Evolutionary conservation across 1,139 yeast genomes (phyloP), one percentile per base, ranked within the genome.

Genomic region (Lodderomyces elongisporus): DNA sequence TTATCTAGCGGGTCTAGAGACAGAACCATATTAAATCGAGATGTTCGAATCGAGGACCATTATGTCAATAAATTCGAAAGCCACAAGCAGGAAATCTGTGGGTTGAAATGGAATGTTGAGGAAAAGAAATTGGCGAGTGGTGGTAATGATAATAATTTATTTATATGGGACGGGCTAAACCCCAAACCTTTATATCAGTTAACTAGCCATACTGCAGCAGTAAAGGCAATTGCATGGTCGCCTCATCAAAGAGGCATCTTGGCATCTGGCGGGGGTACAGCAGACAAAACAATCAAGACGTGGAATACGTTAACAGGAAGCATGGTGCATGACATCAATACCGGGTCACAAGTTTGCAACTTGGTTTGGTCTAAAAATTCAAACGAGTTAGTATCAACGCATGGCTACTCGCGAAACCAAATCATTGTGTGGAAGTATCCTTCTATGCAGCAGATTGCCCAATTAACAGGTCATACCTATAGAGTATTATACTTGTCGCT

Each of bases 181-280:
- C 70, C 76, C 10, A 72, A 51, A 32, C 97, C 98, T 1, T 56
- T 87, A 22, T 75, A 80, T 52, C 79, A 71, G 40, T 84, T 89
- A 48, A 69, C 71, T 5, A 95, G 87, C 43, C 98, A 91, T 52
- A 77, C 76, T 14, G 97, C 98, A 0, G 99, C 98, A 0, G 95
- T 91, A 4, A 91, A 89, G 58, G 98, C 97, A 1, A 74, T 91
- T 35, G 85, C 95, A 1, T 91, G 99, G 99, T 85, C 95, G 1
- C 97, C 98, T 0, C 97, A 91, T 53, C 95, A 87, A 52, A 67
- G 97, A 38, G 97, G 97, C 0, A 72, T 89, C 3, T 60, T 91
- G 35, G 97, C 97, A 0, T 78, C 93, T 2, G 99, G 98, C 5
- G 99, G 98, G 17, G 99, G 99, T 16, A 88, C 97, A 0, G 93